phyloP scores from a whole-genome alignment of 2,329 filamentous ascomycete genomes.

The Leptographium galeiforme region DNA sequence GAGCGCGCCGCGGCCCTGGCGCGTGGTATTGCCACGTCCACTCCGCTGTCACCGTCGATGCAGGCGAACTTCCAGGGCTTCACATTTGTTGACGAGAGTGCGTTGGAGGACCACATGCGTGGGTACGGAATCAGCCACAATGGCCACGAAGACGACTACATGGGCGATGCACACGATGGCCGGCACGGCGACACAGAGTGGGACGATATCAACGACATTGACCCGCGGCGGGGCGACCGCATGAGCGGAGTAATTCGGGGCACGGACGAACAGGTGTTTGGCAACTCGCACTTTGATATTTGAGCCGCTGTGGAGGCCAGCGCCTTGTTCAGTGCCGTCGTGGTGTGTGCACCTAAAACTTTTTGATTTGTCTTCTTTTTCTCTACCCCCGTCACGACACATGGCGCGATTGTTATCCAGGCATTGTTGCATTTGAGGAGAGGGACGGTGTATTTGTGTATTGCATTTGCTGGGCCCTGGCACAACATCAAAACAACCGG shows the following conservation, averaged over 20 bases:
- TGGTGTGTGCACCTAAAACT: no score
- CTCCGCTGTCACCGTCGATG: conserved; percentile 84
- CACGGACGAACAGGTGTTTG: conserved; percentile 50
- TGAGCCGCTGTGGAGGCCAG: conserved; percentile 14
- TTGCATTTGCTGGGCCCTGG: conserved; percentile 5
- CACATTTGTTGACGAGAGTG: conserved; percentile 96
- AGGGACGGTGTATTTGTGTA: conserved; percentile 2
- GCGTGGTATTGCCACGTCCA: conserved; percentile 75
- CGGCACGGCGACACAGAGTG: conserved; percentile 36
- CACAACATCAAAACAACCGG: conserved; percentile 1
- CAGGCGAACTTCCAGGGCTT: conserved; percentile 98
- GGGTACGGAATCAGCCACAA: conserved; percentile 29
- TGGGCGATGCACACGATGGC: conserved; percentile 44
- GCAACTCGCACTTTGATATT: conserved; percentile 49
- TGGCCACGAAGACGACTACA: conserved; percentile 37
- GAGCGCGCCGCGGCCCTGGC: conserved; percentile 79
- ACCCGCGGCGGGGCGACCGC: conserved; percentile 37
- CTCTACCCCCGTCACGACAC: neutral
- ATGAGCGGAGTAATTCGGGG: conserved; percentile 53
- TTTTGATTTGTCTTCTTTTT: neutral
- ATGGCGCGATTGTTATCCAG: conserved; percentile 1
- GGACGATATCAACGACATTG: conserved; percentile 44
- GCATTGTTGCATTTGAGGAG: conserved; percentile 4
- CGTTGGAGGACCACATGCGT: conserved; percentile 73
- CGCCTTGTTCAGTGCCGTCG: no score